A percentile compares a stretch with the other conserved stretches of the same genome.
Conservation (phyloP, 1,284 basidiomycete genomes). For the Ceratobasidium sp. region DNA sequence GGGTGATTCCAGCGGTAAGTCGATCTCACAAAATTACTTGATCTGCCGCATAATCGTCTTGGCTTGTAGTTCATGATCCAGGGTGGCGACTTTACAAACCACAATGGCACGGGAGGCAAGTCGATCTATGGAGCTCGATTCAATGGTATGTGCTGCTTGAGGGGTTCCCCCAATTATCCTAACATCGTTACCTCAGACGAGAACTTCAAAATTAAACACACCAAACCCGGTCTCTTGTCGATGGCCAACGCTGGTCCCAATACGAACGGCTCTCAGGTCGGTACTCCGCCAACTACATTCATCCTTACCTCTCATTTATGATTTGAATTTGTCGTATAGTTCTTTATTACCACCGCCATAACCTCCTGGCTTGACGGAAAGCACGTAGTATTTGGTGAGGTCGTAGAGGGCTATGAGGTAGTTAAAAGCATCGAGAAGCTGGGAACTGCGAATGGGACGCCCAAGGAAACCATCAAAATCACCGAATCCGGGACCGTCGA, state of each 20-base stretch:
- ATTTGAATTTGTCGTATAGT: constrained; percentile 57
- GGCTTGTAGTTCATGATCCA: constrained; percentile 55
- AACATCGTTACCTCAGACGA: constrained; percentile 52
- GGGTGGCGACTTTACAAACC: constrained; percentile 63
- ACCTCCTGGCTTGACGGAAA: constrained; percentile 82
- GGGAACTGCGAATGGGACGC: constrained; percentile 64
- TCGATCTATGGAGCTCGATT: constrained; percentile 58
- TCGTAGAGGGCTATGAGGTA: constrained; percentile 69
- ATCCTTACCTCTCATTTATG: no score
- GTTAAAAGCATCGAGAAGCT: constrained; percentile 73
- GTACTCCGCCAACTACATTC: no score
- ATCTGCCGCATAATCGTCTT: constrained; percentile 37
- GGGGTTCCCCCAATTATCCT: neutral
- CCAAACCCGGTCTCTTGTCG: constrained; percentile 62
- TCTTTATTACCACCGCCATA: constrained; percentile 88
- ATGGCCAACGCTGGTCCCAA: constrained; percentile 72
- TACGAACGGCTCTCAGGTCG: constrained; percentile 64
- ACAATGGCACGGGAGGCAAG: constrained; percentile 57
- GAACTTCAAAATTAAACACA: constrained; percentile 58
- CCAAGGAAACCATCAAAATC: constrained; percentile 64
- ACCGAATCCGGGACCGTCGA: constrained; percentile 61
- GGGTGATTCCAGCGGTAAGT: constrained; percentile 52
- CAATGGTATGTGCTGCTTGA: constrained; percentile 10
- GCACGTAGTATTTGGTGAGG: constrained; percentile 84
- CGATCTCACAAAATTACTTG: neutral